These are phyloP conservation scores for Penicillium sp. DNA, from an alignment of 2,329 filamentous ascomycete genomes.

Conservation along the genomic window DNA sequence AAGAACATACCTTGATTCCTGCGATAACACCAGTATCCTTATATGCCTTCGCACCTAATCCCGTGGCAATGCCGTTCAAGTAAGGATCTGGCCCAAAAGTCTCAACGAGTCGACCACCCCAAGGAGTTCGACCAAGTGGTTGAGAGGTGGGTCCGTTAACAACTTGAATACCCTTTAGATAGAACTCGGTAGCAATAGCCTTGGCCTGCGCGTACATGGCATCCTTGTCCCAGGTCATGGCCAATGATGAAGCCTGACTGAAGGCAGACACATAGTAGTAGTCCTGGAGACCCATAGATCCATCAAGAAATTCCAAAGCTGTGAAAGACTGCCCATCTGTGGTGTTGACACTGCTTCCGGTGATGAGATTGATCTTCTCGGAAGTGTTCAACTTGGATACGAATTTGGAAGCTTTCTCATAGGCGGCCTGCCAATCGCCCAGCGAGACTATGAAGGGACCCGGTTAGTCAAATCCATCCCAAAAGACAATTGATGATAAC, in stretches of 20 bases:
- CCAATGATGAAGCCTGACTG: conserved; percentile 19
- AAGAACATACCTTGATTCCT: conserved; percentile 20
- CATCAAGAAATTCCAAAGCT: conserved; percentile 25
- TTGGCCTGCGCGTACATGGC: conserved; percentile 24
- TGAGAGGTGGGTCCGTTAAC: conserved; percentile 22
- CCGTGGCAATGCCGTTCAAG: conserved; percentile 47
- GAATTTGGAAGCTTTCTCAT: conserved; percentile 22
- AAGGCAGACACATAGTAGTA: conserved; percentile 28
- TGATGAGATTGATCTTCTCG: conserved; percentile 32
- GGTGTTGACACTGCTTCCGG: conserved; percentile 29
- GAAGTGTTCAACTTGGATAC: conserved; percentile 21
- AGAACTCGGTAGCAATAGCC: conserved; percentile 23
- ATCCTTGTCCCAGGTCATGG: conserved; percentile 27
- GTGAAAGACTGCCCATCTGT: conserved; percentile 27
- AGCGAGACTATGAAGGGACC: conserved; percentile 4
- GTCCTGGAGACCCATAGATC: conserved; percentile 24
- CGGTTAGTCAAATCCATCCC: not conserved
- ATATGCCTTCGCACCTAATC: conserved; percentile 55
- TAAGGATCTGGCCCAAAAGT: conserved; percentile 50
- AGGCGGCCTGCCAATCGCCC: conserved; percentile 18
- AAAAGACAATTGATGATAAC: not conserved
- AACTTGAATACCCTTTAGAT: conserved; percentile 24
- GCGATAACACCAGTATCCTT: conserved; percentile 54
- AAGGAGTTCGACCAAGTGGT: conserved; percentile 23
- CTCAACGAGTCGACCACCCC: conserved; percentile 37